Evolutionary conservation across 139 green algal species (phyloP).

Genomic region (Coccomyxa sp.): DNA sequence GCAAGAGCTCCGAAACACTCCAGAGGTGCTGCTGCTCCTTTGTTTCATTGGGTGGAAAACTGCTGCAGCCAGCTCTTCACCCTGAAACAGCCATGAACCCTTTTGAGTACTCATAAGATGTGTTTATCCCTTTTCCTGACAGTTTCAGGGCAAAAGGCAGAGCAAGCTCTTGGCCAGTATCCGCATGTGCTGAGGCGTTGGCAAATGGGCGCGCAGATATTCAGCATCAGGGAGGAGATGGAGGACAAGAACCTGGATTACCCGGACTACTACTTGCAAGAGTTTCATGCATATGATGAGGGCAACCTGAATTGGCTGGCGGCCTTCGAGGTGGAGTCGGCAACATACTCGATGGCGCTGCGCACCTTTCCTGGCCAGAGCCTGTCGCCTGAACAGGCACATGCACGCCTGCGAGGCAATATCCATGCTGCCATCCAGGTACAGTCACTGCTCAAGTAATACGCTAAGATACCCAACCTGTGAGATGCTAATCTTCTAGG

Average conservation of each 20-base stretch:
- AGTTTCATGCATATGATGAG: conserved; percentile 75
- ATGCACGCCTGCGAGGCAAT: conserved; percentile 29
- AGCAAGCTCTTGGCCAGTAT: background rate
- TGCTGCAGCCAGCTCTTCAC: background rate
- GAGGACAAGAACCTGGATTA: conserved; percentile 48
- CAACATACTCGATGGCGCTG: conserved; percentile 58
- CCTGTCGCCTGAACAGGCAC: conserved; percentile 30
- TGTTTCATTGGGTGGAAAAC: background rate
- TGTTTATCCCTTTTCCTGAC: background rate
- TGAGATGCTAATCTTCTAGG: no score
- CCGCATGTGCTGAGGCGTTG: background rate
- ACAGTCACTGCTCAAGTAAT: background rate
- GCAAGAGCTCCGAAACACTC: conserved; percentile 5
- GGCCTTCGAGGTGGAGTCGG: conserved; percentile 68
- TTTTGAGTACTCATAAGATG: no score
- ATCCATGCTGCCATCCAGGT: conserved; percentile 42
- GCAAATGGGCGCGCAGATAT: conserved; percentile 19
- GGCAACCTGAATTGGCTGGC: conserved; percentile 58
- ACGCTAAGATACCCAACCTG: no score
- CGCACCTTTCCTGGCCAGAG: conserved; percentile 48
- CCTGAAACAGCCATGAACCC: no score
- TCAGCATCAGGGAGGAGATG: conserved; percentile 41
- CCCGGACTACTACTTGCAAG: conserved; percentile 65
- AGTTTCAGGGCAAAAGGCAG: background rate
- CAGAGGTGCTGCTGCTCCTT: conserved; percentile 18